Base-by-base conservation (phyloP, 2,329 filamentous ascomycete species). In the Colletotrichum graminicola region DNA sequence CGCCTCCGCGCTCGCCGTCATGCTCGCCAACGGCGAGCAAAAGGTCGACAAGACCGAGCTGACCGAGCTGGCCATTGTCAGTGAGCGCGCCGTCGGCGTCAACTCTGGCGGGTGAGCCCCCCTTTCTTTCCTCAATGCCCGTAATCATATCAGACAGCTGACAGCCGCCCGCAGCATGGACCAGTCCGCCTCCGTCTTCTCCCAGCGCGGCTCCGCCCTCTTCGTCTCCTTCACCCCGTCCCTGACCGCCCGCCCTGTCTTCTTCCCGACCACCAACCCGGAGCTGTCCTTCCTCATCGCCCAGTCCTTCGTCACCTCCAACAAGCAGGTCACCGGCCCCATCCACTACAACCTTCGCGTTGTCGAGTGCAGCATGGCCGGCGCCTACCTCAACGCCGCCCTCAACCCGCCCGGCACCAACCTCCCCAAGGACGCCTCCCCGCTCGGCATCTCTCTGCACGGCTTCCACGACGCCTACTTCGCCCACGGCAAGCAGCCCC, bases 281-380 rank as follows among this genome's bases (percentile, higher is more conserved):
- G 94, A 97, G 75, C 88, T 98, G 66, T 94, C 91, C 75, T 98
- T 99, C 81, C 87, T 99, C 74, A 94, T 98, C 75, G 95, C 95
- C 10, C 96, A 99, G 80, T 97, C 93, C 71, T 97, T 97, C 80
- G 93, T 99, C 72, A 92, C 92, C 21, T 93, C 95, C 6, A 95
- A 98, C 85, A 99, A 99, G 84, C 93, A 96, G 78, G 93, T 95
- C 73, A 97, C 95, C 1, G 96, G 92, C 0, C 95, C 95, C 0
- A 91, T 97, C 74, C 94, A 95, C 86, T 99, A 98, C 86, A 99
- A 99, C 81, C 89, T 99, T 32, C 92, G 96, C 36, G 96, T 99
- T 1, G 96, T 98, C 47, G 96, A 99, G 83, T 97, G 94, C 84
- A 96, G 93, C 65, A 88, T 99, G 41, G 96, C 96, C 3, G 94